Evolutionary conservation across 2,329 filamentous ascomycete species (phyloP), one percentile per base, ranked within the genome.

Genomic region (Fusarium mexicanum): DNA sequence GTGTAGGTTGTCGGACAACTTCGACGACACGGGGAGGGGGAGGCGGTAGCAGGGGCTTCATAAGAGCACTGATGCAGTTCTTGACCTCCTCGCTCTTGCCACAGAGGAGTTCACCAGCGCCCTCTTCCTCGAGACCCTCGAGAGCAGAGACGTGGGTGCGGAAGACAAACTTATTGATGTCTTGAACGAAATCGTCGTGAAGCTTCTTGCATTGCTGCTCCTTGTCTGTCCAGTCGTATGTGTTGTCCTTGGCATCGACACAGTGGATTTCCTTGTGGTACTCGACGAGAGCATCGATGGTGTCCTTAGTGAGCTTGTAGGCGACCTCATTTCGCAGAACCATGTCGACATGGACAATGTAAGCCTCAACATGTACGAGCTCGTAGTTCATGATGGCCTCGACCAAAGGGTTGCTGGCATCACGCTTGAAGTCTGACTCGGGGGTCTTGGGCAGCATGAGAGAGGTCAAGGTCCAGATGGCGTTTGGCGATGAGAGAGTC

Each of bases 321-420:
- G 95, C 96, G 80, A 99, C 95, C 86, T 98, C 96, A 83, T 97
- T 96, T 84, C 95, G 93, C 79, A 97, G 91, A 69, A 99, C 96
- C 95, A 98, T 98, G 86, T 99, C 96, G 84, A 99, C 95, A 84
- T 98, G 96, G 71, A 99, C 96, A 78, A 98, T 96, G 83, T 99
- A 99, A 60, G 96, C 96, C 85, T 98, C 95, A 78, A 98, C 87
- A 82, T 98, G 94, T 80, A 98, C 87, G 81, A 98, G 90, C 86
- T 97, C 93, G 84, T 96, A 96, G 89, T 97, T 97, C 89, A 93
- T 94, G 73, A 98, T 86, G 73, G 93, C 94, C 85, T 98, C 95
- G 76, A 96, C 67, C 40, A 78, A 67, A 48, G 76, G 76, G 57
- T 78, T 78, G 60, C 61, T 88, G 75, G 97, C 87, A 51, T 98